These are phyloP conservation scores for Stylonectria norvegica DNA, from an alignment of 2,329 filamentous ascomycete species.

Conservation along the genomic window DNA sequence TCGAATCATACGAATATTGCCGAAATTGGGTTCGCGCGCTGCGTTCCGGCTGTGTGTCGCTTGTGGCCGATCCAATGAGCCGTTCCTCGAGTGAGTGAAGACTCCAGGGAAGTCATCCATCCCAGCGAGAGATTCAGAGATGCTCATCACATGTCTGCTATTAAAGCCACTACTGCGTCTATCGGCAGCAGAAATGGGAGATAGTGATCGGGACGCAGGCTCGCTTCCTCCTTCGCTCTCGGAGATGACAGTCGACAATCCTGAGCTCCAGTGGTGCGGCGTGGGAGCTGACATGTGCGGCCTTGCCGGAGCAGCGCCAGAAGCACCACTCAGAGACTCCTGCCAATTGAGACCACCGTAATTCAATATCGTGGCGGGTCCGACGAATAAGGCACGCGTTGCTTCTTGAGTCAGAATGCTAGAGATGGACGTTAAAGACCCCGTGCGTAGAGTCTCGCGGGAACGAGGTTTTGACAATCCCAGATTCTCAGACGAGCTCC, in stretches of 20 bases:
- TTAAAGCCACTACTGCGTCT: constrained; percentile 49
- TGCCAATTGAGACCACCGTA: constrained; percentile 24
- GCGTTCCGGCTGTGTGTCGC: constrained; percentile 41
- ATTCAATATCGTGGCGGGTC: constrained; percentile 24
- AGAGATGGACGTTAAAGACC: constrained; percentile 55
- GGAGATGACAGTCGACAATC: constrained; percentile 61
- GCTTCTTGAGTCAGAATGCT: constrained; percentile 52
- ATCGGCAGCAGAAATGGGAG: constrained; percentile 40
- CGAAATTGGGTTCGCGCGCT: constrained; percentile 32
- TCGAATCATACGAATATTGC: constrained; percentile 45
- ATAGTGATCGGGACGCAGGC: constrained; percentile 47
- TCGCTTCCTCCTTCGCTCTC: constrained; percentile 56
- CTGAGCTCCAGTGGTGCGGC: constrained; percentile 60
- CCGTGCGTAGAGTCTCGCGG: constrained; percentile 50
- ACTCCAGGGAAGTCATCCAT: constrained; percentile 38
- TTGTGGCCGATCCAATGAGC: constrained; percentile 49
- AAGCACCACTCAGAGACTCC: constrained; percentile 5
- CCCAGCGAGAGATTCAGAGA: constrained; percentile 51
- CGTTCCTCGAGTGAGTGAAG: constrained; percentile 39
- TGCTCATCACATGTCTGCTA: constrained; percentile 54
- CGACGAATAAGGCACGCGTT: constrained; percentile 31
- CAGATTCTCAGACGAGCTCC: constrained; percentile 47
- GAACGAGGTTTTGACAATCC: constrained; percentile 50
- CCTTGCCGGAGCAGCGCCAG: constrained; percentile 8
- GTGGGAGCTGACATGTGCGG: constrained; percentile 27